These are phyloP conservation scores for Clavispora fructus DNA, from an alignment of 805 yeast species.

Conservation along the genomic window DNA sequence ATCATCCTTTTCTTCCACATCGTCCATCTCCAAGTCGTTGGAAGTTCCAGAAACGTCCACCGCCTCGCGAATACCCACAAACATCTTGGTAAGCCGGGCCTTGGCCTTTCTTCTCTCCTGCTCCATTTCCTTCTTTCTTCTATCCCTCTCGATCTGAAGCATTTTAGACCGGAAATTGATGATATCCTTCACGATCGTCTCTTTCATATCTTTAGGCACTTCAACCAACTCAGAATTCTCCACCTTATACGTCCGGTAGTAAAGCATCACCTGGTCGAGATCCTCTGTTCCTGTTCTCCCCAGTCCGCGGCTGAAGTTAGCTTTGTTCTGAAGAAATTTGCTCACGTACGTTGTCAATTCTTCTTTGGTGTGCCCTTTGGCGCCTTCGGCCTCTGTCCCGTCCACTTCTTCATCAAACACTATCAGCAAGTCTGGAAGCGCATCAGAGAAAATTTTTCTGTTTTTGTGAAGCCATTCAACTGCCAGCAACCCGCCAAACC, in stretches of 20 bases:
- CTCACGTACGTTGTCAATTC: background rate
- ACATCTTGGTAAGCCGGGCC: conserved; percentile 41
- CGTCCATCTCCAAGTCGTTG: conserved; percentile 15
- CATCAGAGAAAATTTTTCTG: background rate
- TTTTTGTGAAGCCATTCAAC: conserved; percentile 12
- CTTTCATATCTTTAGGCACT: conserved; percentile 50
- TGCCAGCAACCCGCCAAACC: conserved; percentile 17
- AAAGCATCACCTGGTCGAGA: conserved; percentile 29
- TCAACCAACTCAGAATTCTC: conserved; percentile 55
- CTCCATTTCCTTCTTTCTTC: conserved; percentile 43
- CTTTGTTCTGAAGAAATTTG: conserved; percentile 14
- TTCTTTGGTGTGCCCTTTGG: background rate
- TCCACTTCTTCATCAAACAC: conserved; percentile 4
- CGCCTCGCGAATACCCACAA: conserved; percentile 32
- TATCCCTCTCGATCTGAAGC: conserved; percentile 45
- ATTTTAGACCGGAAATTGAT: conserved; percentile 54
- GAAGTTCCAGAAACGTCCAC: conserved; percentile 8
- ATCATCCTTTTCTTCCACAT: conserved; percentile 1
- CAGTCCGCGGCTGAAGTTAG: conserved; percentile 15
- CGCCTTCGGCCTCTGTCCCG: background rate
- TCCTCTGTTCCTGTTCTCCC: conserved; percentile 28
- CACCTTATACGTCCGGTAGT: conserved; percentile 42
- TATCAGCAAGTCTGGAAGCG: conserved; percentile 3
- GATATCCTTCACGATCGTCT: conserved; percentile 48
- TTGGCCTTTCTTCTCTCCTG: conserved; percentile 48